Evolutionary conservation across 2,329 filamentous ascomycete species (phyloP).

Genomic region (Alternaria gansuensis): DNA sequence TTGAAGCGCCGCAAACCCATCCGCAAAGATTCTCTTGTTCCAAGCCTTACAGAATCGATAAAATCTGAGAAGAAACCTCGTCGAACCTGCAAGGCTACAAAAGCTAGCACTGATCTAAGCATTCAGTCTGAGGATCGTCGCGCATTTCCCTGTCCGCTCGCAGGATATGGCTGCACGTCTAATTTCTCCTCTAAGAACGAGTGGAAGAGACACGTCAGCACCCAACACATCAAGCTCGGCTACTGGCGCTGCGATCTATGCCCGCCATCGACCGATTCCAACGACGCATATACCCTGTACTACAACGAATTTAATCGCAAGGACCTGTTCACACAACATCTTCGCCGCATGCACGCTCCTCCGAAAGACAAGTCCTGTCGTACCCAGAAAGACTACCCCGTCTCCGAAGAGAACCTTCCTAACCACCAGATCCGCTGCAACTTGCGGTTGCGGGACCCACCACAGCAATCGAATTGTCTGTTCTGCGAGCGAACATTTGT

Average conservation of each 20-base stretch:
- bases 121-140: slow-evolving; percentile 46
- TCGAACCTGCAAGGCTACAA: slow-evolving; percentile 24
- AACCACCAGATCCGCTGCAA: slow-evolving; percentile 67
- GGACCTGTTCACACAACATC: slow-evolving; percentile 88
- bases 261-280: slow-evolving; percentile 47
- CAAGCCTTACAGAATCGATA: slow-evolving; percentile 15
- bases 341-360: slow-evolving; percentile 82
- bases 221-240: slow-evolving; percentile 78
- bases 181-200: slow-evolving; percentile 87
- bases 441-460: slow-evolving; percentile 68
- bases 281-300: slow-evolving; percentile 39
- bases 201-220: slow-evolving; percentile 89
- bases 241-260: slow-evolving; percentile 81
- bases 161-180: slow-evolving; percentile 75
- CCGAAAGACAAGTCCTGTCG: slow-evolving; percentile 46
- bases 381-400: slow-evolving; percentile 55
- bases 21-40: slow-evolving; percentile 34
- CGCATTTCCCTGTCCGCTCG: slow-evolving; percentile 79
- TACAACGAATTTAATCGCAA: slow-evolving; percentile 85
- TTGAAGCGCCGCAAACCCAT: slow-evolving; percentile 32
- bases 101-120: slow-evolving; percentile 19
- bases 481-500: slow-evolving; percentile 71
- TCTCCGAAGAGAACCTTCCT: slow-evolving; percentile 64
- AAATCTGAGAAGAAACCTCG: slow-evolving; percentile 35
- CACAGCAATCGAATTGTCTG: slow-evolving; percentile 68